Conservation (phyloP, 148 eudicot species). For the Nepenthes mirabilis region DNA sequence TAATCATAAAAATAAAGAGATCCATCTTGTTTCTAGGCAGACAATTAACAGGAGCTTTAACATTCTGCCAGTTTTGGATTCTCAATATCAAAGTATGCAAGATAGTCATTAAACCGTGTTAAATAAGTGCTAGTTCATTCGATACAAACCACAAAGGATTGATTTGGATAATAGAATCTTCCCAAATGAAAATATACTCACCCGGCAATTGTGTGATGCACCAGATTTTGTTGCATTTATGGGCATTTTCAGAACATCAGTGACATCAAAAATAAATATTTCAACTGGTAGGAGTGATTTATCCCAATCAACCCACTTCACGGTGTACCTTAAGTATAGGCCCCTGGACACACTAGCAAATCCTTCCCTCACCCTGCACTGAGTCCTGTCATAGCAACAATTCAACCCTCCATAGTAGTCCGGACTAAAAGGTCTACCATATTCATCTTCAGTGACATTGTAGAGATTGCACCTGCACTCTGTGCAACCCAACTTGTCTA, state of each 20-base stretch:
- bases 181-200: slow-evolving; percentile 11
- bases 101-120: too few species aligned
- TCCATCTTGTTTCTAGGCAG: too few species aligned
- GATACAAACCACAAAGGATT: too few species aligned
- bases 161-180: neutral
- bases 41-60: too few species aligned
- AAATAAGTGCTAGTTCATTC: neutral
- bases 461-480: slow-evolving; percentile 87
- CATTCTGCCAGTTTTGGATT: too few species aligned
- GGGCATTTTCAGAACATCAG: slow-evolving; percentile 44
- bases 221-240: slow-evolving; percentile 13
- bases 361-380: slow-evolving; percentile 46
- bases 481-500: slow-evolving; percentile 61
- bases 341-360: slow-evolving; percentile 31
- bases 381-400: slow-evolving; percentile 68
- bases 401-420: slow-evolving; percentile 60
- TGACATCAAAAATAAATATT: slow-evolving; percentile 61
- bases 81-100: too few species aligned
- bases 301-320: slow-evolving; percentile 67
- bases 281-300: slow-evolving; percentile 51
- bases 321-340: slow-evolving; percentile 51
- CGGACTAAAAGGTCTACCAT: slow-evolving; percentile 29
- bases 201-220: slow-evolving; percentile 42
- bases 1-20: too few species aligned
- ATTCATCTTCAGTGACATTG: slow-evolving; percentile 43